Percentiles rank a stretch among this genome's conserved stretches.
Conservation (phyloP, 306 rosid species). For the Abrus pulchellus region DNA sequence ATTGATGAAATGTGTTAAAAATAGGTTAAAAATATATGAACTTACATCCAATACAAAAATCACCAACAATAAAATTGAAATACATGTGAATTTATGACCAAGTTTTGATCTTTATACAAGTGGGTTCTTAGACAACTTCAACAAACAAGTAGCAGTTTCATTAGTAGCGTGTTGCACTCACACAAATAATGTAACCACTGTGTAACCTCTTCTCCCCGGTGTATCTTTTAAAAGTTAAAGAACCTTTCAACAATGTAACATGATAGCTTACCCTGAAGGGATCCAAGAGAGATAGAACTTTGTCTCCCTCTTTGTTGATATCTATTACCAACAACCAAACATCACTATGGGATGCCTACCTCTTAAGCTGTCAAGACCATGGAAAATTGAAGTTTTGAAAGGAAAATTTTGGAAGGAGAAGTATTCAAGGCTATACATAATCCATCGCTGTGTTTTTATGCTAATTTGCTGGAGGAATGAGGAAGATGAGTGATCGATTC, state of each 20-base stretch:
- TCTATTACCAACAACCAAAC: background rate
- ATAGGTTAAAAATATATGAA: no score
- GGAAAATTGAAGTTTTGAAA: conserved; percentile 42
- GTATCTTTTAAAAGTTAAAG: background rate
- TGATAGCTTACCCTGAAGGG: background rate
- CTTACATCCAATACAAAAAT: no score
- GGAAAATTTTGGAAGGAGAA: conserved; percentile 52
- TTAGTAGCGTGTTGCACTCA: conserved; percentile 23
- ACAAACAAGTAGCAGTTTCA: background rate
- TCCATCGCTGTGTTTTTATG: conserved; percentile 40
- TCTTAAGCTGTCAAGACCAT: conserved; percentile 8
- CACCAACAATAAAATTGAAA: no score
- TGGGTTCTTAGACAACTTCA: no score
- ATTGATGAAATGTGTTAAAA: no score
- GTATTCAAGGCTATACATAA: conserved; percentile 58
- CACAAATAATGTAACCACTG: conserved; percentile 40
- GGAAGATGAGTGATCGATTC: no score
- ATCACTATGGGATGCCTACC: conserved; percentile 50
- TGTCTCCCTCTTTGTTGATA: background rate
- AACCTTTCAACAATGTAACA: background rate
- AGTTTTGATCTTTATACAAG: no score
- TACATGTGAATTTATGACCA: no score
- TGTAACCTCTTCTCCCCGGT: conserved; percentile 38
- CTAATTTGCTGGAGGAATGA: no score
- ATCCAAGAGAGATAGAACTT: background rate